phyloP scores from a whole-genome alignment of 2,329 filamentous ascomycete genomes.

The Didymella keratinophila region DNA sequence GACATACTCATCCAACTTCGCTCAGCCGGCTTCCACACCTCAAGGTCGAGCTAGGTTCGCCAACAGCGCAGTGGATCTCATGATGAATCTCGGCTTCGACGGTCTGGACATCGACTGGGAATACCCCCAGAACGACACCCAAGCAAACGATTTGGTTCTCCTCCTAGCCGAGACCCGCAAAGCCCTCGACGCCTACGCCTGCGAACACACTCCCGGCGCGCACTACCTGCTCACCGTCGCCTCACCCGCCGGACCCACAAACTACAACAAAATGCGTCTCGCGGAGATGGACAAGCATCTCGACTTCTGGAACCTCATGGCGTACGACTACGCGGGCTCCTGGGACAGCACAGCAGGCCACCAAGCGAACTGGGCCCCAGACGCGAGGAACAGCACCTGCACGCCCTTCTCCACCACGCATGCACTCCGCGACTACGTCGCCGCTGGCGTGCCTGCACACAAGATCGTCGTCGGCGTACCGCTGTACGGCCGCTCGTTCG shows the following conservation, averaged over 20 bases:
- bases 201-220: constrained; percentile 48
- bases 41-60: constrained; percentile 45
- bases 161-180: constrained; percentile 42
- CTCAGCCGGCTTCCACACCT: constrained; percentile 42
- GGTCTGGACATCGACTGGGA: constrained; percentile 47
- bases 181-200: constrained; percentile 54
- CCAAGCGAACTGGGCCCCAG: constrained; percentile 40
- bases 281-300: constrained; percentile 57
- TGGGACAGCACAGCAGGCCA: constrained; percentile 48
- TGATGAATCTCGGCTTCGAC: constrained; percentile 49
- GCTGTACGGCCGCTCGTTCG: constrained; percentile 48
- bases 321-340: constrained; percentile 73
- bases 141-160: constrained; percentile 46
- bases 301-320: constrained; percentile 73
- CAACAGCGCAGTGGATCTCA: constrained; percentile 42
- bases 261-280: constrained; percentile 56
- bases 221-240: constrained; percentile 58
- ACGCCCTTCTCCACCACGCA: constrained; percentile 48
- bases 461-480: constrained; percentile 51
- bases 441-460: constrained; percentile 40
- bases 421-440: constrained; percentile 43
- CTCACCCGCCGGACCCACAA: constrained; percentile 53
- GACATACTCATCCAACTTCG: constrained; percentile 51
- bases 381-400: constrained; percentile 9
- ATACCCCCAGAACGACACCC: constrained; percentile 42